phyloP scores from a whole-genome alignment of 1,284 basidiomycete genomes.

The Fistulinella cinereoalba region DNA sequence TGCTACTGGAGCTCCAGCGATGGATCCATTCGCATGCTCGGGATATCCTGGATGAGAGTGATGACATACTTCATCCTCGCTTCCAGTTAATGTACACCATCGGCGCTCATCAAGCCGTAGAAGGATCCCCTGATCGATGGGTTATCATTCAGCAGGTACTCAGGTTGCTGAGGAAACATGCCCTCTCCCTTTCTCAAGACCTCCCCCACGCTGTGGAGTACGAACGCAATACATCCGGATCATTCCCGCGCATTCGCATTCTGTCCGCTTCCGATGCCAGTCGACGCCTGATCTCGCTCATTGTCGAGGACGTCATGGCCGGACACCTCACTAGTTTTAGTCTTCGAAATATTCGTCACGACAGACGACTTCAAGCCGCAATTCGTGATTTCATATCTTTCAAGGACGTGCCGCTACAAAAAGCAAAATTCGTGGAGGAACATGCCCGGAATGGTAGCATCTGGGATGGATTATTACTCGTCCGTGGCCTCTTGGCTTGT shows the following conservation, averaged over 20 bases:
- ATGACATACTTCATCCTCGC: constrained; percentile 38
- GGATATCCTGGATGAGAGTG: constrained; percentile 45
- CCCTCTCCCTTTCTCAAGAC: constrained; percentile 1
- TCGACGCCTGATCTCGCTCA: constrained; percentile 13
- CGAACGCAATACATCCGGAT: constrained; percentile 5
- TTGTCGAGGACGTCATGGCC: constrained; percentile 26
- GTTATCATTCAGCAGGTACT: constrained; percentile 41
- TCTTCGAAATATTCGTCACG: constrained; percentile 12
- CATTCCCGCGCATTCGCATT: constrained; percentile 35
- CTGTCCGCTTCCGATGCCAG: constrained; percentile 18
- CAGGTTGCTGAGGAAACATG: constrained; percentile 14
- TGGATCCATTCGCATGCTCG: constrained; percentile 31
- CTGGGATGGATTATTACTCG: constrained; percentile 39
- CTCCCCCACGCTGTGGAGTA: constrained; percentile 2
- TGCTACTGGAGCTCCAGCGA: constrained; percentile 14
- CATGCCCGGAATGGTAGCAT: constrained; percentile 11
- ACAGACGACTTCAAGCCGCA: constrained; percentile 5
- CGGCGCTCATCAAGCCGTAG: constrained; percentile 39
- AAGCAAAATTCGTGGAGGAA: constrained; percentile 2
- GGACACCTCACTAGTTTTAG: constrained; percentile 17
- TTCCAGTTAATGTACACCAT: constrained; percentile 46
- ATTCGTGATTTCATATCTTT: constrained; percentile 24
- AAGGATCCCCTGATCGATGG: constrained; percentile 49
- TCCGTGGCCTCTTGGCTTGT: constrained; percentile 42
- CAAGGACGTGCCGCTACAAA: not conserved